These are phyloP conservation scores for Colletotrichum coccodes DNA, from an alignment of 2,329 filamentous ascomycete species.

Conservation along the genomic window DNA sequence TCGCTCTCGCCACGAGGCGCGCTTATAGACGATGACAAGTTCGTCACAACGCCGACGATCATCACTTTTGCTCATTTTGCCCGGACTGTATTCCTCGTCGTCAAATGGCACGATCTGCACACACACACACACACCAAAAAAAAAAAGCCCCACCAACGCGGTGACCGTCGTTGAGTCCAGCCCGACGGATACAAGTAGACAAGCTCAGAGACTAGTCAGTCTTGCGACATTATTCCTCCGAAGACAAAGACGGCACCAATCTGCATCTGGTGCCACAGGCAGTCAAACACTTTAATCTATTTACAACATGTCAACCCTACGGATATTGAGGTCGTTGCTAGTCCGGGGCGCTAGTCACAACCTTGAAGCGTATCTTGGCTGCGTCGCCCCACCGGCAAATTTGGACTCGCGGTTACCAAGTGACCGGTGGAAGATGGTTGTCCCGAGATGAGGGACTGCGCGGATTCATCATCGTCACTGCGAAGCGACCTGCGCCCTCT, in stretches of 20 bases:
- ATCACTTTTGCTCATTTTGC: background rate
- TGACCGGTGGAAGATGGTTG: conserved; percentile 27
- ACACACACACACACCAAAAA: too few relatives aligned
- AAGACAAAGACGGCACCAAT: conserved; percentile 19
- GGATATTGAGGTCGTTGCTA: conserved; percentile 24
- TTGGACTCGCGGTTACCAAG: background rate
- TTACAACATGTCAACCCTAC: conserved; percentile 31
- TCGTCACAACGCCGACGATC: conserved; percentile 1
- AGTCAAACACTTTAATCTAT: conserved; percentile 26
- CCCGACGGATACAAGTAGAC: conserved; percentile 12
- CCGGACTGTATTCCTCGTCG: background rate
- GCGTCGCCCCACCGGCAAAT: background rate
- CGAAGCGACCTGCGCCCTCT: too few relatives aligned
- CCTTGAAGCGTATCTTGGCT: conserved; percentile 28
- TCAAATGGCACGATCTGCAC: background rate
- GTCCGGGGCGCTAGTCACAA: conserved; percentile 24
- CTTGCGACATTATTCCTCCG: conserved; percentile 31
- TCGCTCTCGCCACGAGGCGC: conserved; percentile 1
- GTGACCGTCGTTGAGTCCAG: background rate
- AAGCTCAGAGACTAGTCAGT: conserved; percentile 28
- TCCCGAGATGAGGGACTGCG: conserved; percentile 29
- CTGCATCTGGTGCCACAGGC: conserved; percentile 7
- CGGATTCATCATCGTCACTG: conserved; percentile 7
- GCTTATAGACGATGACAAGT: conserved; percentile 6
- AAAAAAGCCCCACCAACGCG: conserved; percentile 3